Evolutionary conservation across 1,284 basidiomycete genomes (phyloP), one percentile per base, ranked within the genome.

Genomic region (Schizopora paradoxa): DNA sequence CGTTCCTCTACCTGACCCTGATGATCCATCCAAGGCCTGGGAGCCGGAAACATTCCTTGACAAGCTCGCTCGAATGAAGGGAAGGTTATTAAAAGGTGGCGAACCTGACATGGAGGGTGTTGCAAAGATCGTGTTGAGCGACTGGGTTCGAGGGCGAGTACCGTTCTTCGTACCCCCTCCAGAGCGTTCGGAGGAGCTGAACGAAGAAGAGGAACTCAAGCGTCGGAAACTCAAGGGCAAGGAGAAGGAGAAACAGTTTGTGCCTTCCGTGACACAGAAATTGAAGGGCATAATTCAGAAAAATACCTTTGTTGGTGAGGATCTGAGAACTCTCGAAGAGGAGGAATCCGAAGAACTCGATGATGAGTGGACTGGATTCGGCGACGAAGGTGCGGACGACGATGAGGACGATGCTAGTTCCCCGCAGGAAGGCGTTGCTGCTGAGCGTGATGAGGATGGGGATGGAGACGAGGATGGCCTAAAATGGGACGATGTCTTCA

Each of bases 91-190:
- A 51, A 93, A 92, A 61, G 91, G 93, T 42, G 95, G 96, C 53
- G 94, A 98, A 65, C 91, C 95, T 1, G 94, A 98, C 65, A 64
- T 86, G 41, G 90, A 98, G 61, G 82, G 88, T 3, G 90, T 94
- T 11, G 90, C 95, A 26, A 98, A 95, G 72, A 95, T 98, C 66
- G 73, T 99, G 37, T 69, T 99, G 56, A 92, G 88, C 64, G 96
- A 99, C 65, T 99, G 96, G 96, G 93, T 97, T 49, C 76, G 96
- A 45, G 96, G 96, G 19, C 88, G 93, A 58, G 91, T 94, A 58
- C 91, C 90, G 25, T 93, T 81, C 70, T 93, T 91, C 56, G 88
- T 90, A 18, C 61, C 84, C 7, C 90, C 91, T 10, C 86, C 87
- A 43, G 83, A 86, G 61, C 68, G 85, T 39, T 61, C 82, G 8